Evolutionary conservation across 2,329 filamentous ascomycete genomes (phyloP).

Genomic region (Arthrinium phaeospermum): DNA sequence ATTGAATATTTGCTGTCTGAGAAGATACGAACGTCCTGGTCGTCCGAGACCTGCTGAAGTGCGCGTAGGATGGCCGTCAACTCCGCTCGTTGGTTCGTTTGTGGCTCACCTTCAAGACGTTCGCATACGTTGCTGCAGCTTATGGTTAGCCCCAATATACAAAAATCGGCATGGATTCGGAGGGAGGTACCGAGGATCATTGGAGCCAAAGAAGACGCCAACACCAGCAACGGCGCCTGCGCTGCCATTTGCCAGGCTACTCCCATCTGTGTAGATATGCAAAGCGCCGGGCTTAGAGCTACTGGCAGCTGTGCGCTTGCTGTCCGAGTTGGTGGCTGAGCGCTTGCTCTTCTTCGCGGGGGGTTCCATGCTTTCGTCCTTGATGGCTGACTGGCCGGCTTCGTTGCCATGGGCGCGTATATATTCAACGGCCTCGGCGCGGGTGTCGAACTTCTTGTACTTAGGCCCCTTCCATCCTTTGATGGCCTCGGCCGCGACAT

Average conservation of each 20-base stretch:
- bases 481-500: conserved; percentile 74
- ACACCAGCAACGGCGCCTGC: conserved; percentile 62
- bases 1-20: conserved; percentile 94
- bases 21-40: conserved; percentile 75
- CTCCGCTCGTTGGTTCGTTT: conserved; percentile 98
- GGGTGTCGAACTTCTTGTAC: conserved; percentile 72
- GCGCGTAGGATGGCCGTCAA: conserved; percentile 86
- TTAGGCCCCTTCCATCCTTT: conserved; percentile 72
- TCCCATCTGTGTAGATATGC: conserved; percentile 68
- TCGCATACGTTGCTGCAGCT: conserved; percentile 70
- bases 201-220: conserved; percentile 66
- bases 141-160: conserved; percentile 27
- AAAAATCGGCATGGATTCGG: neutral
- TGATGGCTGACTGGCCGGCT: conserved; percentile 49
- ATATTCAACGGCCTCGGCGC: conserved; percentile 78
- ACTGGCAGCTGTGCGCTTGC: conserved; percentile 21
- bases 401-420: conserved; percentile 59
- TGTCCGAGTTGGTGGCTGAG: conserved; percentile 12
- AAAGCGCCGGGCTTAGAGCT: conserved; percentile 34
- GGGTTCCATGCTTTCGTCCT: conserved; percentile 36
- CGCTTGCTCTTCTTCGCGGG: conserved; percentile 30
- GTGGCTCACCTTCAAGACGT: conserved; percentile 71
- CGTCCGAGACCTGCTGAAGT: conserved; percentile 73
- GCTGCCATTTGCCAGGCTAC: conserved; percentile 63
- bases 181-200: conserved; percentile 56